phyloP scores from a whole-genome alignment of 129 eudicot species.

The Tanacetum coccineum region DNA sequence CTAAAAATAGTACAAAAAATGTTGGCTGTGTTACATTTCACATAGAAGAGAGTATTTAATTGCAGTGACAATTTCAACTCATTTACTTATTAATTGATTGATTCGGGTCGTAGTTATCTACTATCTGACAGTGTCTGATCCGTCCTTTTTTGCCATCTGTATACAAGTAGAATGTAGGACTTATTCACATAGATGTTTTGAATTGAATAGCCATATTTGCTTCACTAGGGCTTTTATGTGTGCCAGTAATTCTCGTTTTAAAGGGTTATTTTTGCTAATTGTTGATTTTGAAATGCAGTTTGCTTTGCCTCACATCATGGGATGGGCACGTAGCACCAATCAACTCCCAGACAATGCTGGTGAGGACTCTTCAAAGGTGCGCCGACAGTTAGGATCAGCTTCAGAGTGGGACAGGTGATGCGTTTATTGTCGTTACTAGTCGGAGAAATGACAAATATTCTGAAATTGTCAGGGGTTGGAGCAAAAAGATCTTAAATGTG shows the following conservation, averaged over 20 bases:
- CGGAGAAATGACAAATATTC: neutral
- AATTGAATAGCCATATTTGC: neutral
- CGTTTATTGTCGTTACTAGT: neutral
- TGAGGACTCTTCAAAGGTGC: constrained; percentile 26
- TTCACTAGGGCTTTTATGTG: neutral
- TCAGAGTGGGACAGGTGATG: constrained; percentile 81
- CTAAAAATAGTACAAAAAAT: too few species aligned
- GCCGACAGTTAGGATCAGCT: constrained; percentile 24
- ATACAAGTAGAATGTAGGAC: neutral
- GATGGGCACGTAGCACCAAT: constrained; percentile 66
- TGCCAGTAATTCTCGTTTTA: neutral
- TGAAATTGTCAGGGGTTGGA: too few species aligned
- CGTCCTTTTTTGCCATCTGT: too few species aligned
- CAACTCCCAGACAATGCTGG: constrained; percentile 8
- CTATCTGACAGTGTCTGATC: too few species aligned
- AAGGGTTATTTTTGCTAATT: constrained; percentile 4
- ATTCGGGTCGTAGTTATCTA: too few species aligned
- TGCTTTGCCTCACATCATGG: constrained; percentile 88
- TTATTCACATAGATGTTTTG: neutral
- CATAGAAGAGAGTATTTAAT: too few species aligned
- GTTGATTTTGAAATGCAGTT: constrained; percentile 43
- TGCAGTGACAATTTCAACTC: too few species aligned
- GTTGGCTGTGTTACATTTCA: too few species aligned
- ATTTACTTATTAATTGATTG: too few species aligned
- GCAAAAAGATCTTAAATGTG: neutral